Base-by-base conservation (phyloP, 352 stramenopile genomes). In the Thalassiosira ordinaria region DNA sequence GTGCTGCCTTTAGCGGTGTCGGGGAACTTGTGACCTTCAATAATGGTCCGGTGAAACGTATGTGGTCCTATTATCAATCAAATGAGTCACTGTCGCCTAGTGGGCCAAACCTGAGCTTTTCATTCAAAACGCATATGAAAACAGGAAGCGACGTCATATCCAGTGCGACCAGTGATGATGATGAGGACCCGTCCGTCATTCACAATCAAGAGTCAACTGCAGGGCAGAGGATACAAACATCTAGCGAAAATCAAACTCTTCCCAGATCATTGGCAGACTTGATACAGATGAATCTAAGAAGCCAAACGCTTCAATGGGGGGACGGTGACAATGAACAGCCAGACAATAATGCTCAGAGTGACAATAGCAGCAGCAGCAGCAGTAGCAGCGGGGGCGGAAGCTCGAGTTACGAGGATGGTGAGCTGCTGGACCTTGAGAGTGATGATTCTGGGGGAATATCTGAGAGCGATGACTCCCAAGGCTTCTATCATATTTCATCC, bases 301-400 rank as follows among this genome's bases (percentile, higher is more conserved):
- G 82, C 4, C 88, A 91, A 62, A 73, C 84, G 31, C 64, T 79
- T 29, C 82, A 92, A 84, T 92, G 87, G 87, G 85, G 84, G 56
- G 33, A 80, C 27, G 71, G 82, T 51, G 71, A 73, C 8, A 78
- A 73, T 47, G 35, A 53, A 31, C 26, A 61, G 6, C 29, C 20
- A 16, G 18, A 26, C 29, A 74, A 86, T 49, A 62, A 71, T 60
- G 61, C 55, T 4, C 16, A 18, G n/a, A 60, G 47, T 37, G 74
- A 80, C 22, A 65, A 91, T 55, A 44, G 80, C 31, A 74, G 71
- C 29, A 84, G 68, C 55, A 66, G 62, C n/a, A n/a, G n/a, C n/a
- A n/a, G n/a, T 29, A 82, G 67, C 22, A 82, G 71, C 16, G 77
- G 79, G 62, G 84, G 75, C 39, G 77, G 71, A n/a, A 77, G 78